phyloP scores from a whole-genome alignment of 2,329 filamentous ascomycete genomes.

The Epichloe glyceriae region DNA sequence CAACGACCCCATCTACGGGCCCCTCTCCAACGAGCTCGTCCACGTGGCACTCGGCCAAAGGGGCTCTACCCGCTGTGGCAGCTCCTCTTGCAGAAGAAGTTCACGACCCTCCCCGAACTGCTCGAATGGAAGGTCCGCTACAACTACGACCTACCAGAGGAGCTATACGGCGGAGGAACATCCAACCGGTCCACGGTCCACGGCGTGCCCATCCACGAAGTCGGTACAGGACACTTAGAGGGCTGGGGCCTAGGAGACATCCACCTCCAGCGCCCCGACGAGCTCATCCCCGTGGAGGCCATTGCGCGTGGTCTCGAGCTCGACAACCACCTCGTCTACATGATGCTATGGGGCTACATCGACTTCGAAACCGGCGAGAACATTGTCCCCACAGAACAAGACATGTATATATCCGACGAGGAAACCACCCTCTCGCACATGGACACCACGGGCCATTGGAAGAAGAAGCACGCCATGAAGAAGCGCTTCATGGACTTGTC shows the following conservation, averaged over 20 bases:
- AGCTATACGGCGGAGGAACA: constrained; percentile 11
- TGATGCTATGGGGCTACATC: constrained; percentile 51
- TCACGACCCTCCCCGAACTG: constrained; percentile 35
- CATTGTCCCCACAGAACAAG: constrained; percentile 34
- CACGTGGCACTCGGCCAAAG: constrained; percentile 47
- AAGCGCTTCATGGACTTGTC: constrained; percentile 28
- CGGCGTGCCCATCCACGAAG: constrained; percentile 36
- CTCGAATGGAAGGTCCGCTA: constrained; percentile 46
- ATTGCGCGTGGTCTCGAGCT: constrained; percentile 38
- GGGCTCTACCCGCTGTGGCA: constrained; percentile 43
- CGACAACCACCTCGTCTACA: constrained; percentile 38
- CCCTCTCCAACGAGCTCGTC: constrained; percentile 35
- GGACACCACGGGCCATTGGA: constrained; percentile 28
- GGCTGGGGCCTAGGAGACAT: constrained; percentile 37
- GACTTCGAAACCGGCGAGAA: constrained; percentile 39
- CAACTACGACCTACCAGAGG: constrained; percentile 30
- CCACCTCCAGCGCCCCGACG: constrained; percentile 42
- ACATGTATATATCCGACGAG: constrained; percentile 39
- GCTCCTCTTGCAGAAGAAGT: constrained; percentile 44
- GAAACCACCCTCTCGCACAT: constrained; percentile 21
- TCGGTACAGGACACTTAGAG: constrained; percentile 42
- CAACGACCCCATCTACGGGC: constrained; percentile 46
- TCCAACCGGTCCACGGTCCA: constrained; percentile 24
- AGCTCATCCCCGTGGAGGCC: constrained; percentile 44
- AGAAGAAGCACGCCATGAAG: constrained; percentile 31